phyloP scores from a whole-genome alignment of 371 early-diverging fungal genomes.

The Umbelopsis sp. region DNA sequence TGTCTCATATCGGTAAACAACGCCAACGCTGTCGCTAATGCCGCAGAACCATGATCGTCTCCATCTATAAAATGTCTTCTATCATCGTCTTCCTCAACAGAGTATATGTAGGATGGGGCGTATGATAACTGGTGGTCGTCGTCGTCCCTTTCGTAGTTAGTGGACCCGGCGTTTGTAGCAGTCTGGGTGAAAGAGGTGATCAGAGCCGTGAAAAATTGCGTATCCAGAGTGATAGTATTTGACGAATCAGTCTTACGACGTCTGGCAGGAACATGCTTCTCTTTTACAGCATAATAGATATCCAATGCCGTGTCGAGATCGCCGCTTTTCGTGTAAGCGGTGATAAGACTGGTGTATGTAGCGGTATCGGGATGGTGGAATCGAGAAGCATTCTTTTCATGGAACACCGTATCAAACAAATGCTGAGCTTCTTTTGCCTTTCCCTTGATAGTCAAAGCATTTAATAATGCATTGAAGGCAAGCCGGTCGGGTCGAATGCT shows the following conservation, averaged over 20 bases:
- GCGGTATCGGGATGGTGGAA: conserved; percentile 29
- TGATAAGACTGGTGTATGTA: conserved; percentile 41
- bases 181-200: conserved; percentile 29
- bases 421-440: conserved; percentile 41
- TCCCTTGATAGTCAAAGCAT: conserved; percentile 36
- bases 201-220: conserved; percentile 30
- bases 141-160: not conserved
- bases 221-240: conserved; percentile 23
- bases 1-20: conserved; percentile 53
- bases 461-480: conserved; percentile 37
- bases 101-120: conserved; percentile 31
- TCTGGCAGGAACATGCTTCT: conserved; percentile 28
- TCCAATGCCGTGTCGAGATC: conserved; percentile 46
- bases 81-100: conserved; percentile 29
- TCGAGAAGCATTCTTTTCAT: conserved; percentile 18
- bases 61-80: conserved; percentile 20
- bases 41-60: conserved; percentile 34
- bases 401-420: conserved; percentile 42
- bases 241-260: not conserved
- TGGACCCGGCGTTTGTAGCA: conserved; percentile 5
- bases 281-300: conserved; percentile 44
- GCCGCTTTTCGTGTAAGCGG: conserved; percentile 46
- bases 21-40: conserved; percentile 34
- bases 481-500: conserved; percentile 18
- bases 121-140: not conserved